phyloP scores from a whole-genome alignment of 129 eudicot genomes.

The Flaveria ramosissima region DNA sequence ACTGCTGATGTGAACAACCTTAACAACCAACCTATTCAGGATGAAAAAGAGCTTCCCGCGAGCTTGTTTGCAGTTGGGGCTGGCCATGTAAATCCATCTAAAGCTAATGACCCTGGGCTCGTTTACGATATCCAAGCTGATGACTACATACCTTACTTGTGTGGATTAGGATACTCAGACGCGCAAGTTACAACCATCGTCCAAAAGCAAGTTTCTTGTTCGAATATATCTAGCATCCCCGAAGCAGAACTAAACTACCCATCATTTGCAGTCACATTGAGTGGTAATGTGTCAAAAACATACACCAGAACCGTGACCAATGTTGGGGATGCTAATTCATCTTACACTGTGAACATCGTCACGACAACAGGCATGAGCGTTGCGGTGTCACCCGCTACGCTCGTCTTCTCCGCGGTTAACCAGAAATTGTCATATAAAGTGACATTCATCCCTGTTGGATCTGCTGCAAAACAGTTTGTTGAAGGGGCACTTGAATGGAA shows the following conservation, averaged over 20 bases:
- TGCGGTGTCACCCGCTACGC: conserved; percentile 35
- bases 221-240: conserved; percentile 26
- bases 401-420: conserved; percentile 37
- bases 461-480: conserved; percentile 7
- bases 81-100: conserved; percentile 57
- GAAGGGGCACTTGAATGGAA: conserved; percentile 40
- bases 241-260: conserved; percentile 56
- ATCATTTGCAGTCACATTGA: conserved; percentile 37
- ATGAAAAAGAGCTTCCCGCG: conserved; percentile 42
- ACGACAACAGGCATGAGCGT: conserved; percentile 28
- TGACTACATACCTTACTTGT: conserved; percentile 45
- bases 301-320: conserved; percentile 58
- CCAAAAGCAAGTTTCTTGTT: conserved; percentile 38
- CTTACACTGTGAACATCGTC: conserved; percentile 22
- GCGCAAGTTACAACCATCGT: conserved; percentile 31
- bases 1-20: conserved; percentile 48
- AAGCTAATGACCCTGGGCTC: conserved; percentile 55
- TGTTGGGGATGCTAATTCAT: conserved; percentile 50
- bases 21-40: conserved; percentile 38
- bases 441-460: conserved; percentile 17
- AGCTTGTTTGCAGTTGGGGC: conserved; percentile 46
- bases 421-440: conserved; percentile 40
- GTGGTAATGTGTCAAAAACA: conserved; percentile 16
- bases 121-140: conserved; percentile 46
- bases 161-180: conserved; percentile 47